Evolutionary conservation across 2,329 filamentous ascomycete genomes (phyloP), one percentile per base, ranked within the genome.

Genomic region (Aspergillus sp.): DNA sequence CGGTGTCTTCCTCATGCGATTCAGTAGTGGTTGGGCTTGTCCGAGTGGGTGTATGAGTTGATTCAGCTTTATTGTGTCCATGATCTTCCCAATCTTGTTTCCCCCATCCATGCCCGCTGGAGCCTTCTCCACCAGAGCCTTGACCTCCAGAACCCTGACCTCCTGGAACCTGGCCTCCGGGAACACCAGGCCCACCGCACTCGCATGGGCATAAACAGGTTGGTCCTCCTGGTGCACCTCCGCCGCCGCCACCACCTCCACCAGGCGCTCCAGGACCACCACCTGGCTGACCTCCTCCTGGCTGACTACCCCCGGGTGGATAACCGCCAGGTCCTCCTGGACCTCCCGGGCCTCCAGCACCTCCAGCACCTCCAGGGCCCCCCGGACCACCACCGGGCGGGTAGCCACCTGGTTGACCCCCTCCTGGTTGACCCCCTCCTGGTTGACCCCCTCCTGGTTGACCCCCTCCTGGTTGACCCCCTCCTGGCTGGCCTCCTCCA

Each of bases 391-490:
- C 43, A 12, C 42, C 42, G 26, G 34, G 34, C 6, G 34, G 34
- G 15, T 15, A n/a, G 12, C 22, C 32, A 9, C 47, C 47, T 24
- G 45, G 45, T 8, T 17, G 39, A 12, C 7, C n/a, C 20, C 30
- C 36, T 1, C 57, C 48, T 12, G 57, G 43, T 12, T 34, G 48
- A 9, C 24, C 24, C 42, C 57, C 17, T 17, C 50, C 50, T 24
- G 50, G 50, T 15, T 26, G 24, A 6, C 24, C 57, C 26, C 53
- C 55, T 9, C 57, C 58, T 38, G 53, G 30, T 1, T 20, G 22
- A 11, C 53, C 43, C 39, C 34, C 34, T 4, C 34, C 34, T 15
- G 60, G n/a, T n/a, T n/a, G 56, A 43, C 57, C 60, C 20, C 30
- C 30, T 4, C 59, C 52, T 48, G 56, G 50, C 45, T 32, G 47